A percentile compares a stretch with the other conserved stretches of the same genome.
Evolutionary conservation across 352 stramenopile species (phyloP).

Genomic region (Pythium dissimile): DNA sequence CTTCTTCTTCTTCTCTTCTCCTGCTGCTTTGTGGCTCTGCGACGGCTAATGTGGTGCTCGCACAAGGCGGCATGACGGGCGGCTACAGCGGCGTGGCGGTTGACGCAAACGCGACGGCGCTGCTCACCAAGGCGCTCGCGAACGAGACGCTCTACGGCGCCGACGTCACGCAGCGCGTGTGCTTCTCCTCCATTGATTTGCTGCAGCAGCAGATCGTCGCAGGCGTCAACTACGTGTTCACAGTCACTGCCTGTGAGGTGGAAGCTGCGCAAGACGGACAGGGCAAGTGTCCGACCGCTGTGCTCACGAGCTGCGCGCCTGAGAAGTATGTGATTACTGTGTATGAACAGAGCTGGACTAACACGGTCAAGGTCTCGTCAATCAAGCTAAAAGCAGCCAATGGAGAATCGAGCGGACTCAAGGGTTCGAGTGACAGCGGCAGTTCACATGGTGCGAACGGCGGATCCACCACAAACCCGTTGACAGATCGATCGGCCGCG

Average conservation of each 20-base stretch:
- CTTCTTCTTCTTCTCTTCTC: too few relatives aligned
- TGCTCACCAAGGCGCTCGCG: background rate
- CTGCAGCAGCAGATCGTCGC: slow-evolving; percentile 25
- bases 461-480: too few relatives aligned
- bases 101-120: background rate
- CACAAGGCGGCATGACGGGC: background rate
- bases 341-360: slow-evolving; percentile 14
- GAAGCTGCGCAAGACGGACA: background rate
- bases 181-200: slow-evolving; percentile 23
- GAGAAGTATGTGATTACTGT: slow-evolving; percentile 2
- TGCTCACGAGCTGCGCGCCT: background rate
- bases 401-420: too few relatives aligned
- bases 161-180: slow-evolving; percentile 22
- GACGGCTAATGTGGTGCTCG: background rate
- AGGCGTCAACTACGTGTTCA: slow-evolving; percentile 26
- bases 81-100: background rate
- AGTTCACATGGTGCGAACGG: too few relatives aligned
- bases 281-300: background rate
- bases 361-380: slow-evolving; percentile 3
- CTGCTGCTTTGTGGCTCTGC: background rate
- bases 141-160: slow-evolving; percentile 18
- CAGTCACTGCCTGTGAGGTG: slow-evolving; percentile 21
- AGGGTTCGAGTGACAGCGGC: too few relatives aligned
- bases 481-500: too few relatives aligned
- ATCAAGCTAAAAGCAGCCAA: too few relatives aligned